Evolutionary conservation across 345 rosid genomes (phyloP), one percentile per base, ranked within the genome.

Genomic region (Camelina sativa): DNA sequence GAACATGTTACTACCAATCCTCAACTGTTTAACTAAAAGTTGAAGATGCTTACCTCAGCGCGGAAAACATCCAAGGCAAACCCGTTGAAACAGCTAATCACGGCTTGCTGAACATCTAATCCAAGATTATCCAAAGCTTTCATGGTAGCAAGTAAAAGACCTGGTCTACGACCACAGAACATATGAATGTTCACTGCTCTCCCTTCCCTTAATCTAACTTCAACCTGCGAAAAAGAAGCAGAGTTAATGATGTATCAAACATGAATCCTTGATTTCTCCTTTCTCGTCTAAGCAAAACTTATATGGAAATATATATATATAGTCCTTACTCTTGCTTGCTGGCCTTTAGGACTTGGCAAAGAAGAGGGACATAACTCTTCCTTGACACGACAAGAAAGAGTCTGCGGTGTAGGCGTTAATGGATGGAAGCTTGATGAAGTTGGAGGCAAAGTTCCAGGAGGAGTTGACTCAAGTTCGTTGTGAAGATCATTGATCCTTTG

Each of bases 131-230:
- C 98, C 57, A 94, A 73, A 44, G 97, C 97, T 79, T 87, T 86
- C 93, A 94, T 90, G 37, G 97, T 94, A 69, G 98, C 85, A 2
- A 94, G 89, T 67, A 94, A 78, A 3, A 94, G 87, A 56, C 98
- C 97, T 0, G 97, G 97, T 78, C 95, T 90, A 67, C 97, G 89
- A 10, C 87, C 89, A 81, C 96, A 91, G 53, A 94, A 90, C 98
- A 94, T 94, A 79, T 94, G 98, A 70, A 94, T 94, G 85, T 91
- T 94, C 76, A 94, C 98, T 52, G 95, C 96, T 82, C 96, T 85
- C 69, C 97, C 97, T 88, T 94, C 98, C 76, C 98, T 89, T 59
- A 83, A 71, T 76, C 87, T 87, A 62, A 94, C 98, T 84, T 94
- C 98, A 83, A 94, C 97, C 96, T 94, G 62, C 20, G 44, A 20